phyloP scores from a whole-genome alignment of 2,329 filamentous ascomycete genomes.

The Ophiosphaerella herpotricha region DNA sequence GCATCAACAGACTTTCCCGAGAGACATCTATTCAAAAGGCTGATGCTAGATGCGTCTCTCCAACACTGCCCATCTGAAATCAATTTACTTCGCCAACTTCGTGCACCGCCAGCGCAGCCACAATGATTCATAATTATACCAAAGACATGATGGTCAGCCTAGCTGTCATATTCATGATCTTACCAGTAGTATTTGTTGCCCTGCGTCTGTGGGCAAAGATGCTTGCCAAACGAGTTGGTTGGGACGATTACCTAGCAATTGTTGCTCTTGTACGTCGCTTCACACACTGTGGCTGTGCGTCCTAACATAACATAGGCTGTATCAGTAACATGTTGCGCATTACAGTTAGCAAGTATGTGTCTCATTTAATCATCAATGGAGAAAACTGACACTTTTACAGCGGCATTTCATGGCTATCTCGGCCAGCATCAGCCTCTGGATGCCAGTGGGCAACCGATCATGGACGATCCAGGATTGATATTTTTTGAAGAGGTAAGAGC shows the following conservation, averaged over 20 bases:
- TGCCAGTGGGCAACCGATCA: slow-evolving; percentile 19
- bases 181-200: slow-evolving; percentile 20
- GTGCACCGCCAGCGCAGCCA: background rate
- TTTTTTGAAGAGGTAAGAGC: slow-evolving; percentile 26
- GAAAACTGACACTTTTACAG: slow-evolving; percentile 2
- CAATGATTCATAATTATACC: slow-evolving; percentile 28
- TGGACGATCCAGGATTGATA: slow-evolving; percentile 29
- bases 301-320: slow-evolving; percentile 16
- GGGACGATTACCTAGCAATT: slow-evolving; percentile 28
- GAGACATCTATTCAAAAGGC: background rate
- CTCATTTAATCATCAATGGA: background rate
- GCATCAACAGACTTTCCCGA: background rate
- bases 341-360: slow-evolving; percentile 26
- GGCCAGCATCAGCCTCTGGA: slow-evolving; percentile 27
- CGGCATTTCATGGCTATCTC: slow-evolving; percentile 25
- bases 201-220: slow-evolving; percentile 30
- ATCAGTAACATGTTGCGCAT: slow-evolving; percentile 22
- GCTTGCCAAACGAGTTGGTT: slow-evolving; percentile 20
- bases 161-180: slow-evolving; percentile 22
- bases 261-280: slow-evolving; percentile 22
- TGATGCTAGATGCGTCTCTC: background rate
- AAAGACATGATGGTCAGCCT: slow-evolving; percentile 26
- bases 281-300: background rate
- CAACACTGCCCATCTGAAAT: background rate
- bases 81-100: background rate